Conservation (phyloP, 192 early-diverging fungal genomes). For the Backusella morwellensis region DNA sequence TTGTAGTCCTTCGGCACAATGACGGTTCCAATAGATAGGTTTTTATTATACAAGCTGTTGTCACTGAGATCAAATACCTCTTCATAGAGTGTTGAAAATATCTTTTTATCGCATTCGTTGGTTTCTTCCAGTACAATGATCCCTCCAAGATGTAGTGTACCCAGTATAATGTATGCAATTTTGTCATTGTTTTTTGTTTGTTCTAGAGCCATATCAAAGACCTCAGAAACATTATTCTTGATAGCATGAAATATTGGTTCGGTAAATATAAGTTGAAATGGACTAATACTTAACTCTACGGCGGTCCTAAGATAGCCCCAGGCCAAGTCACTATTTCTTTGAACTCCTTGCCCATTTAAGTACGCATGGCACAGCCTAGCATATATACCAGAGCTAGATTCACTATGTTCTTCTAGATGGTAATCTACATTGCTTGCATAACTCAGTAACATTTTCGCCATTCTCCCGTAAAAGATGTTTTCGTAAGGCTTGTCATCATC, state of each 20-base stretch:
- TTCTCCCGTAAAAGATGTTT: not conserved
- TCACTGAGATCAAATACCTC: not conserved
- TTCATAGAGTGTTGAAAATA: not conserved
- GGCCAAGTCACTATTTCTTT: not conserved
- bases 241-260: not conserved
- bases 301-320: not conserved
- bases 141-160: not conserved
- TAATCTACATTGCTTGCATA: not conserved
- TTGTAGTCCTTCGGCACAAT: too few relatives aligned
- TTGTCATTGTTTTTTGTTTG: not conserved
- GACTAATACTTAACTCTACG: not conserved
- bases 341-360: not conserved
- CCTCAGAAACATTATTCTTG: not conserved
- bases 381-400: not conserved
- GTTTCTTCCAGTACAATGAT: not conserved
- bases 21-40: not conserved
- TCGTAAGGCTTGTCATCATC: not conserved
- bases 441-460: not conserved
- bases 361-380: not conserved
- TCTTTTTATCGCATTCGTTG: not conserved
- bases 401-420: too few relatives aligned
- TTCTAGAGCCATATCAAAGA: not conserved
- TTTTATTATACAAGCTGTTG: not conserved
- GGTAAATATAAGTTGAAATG: not conserved
- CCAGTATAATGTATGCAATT: not conserved